Percentiles rank a stretch among this genome's conserved stretches.
Conservation (phyloP, 2,329 filamentous ascomycete genomes). For the Talaromyces rugulosus region DNA sequence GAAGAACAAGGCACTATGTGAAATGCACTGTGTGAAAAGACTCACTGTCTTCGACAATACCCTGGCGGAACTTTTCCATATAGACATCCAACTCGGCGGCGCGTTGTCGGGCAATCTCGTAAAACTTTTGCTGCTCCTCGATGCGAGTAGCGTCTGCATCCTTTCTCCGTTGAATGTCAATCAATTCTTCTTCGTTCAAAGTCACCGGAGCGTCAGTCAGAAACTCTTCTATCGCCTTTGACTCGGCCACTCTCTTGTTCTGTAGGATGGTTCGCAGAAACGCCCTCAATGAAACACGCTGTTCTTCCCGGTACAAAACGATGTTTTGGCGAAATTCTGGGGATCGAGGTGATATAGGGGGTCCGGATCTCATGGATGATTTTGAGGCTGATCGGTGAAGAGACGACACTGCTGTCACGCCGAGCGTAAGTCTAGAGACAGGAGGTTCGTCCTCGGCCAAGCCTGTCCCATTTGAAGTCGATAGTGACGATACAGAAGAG, state of each 20-base stretch:
- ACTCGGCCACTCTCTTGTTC: conserved; percentile 77
- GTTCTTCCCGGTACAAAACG: conserved; percentile 76
- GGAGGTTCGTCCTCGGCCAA: conserved; percentile 26
- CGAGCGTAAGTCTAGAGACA: conserved; percentile 15
- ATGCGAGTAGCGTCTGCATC: conserved; percentile 81
- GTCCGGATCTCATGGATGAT: conserved; percentile 21
- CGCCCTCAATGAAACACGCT: conserved; percentile 84
- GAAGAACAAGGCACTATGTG: conserved; percentile 20
- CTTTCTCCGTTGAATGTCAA: conserved; percentile 76
- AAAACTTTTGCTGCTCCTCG: conserved; percentile 90
- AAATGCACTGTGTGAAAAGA: conserved; percentile 13
- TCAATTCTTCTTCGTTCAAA: conserved; percentile 74
- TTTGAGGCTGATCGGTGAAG: conserved; percentile 26
- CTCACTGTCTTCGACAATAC: conserved; percentile 69
- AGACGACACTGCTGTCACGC: conserved; percentile 26
- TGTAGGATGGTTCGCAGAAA: conserved; percentile 83
- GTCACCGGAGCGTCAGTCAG: conserved; percentile 68
- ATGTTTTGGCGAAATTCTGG: conserved; percentile 50
- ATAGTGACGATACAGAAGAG: conserved; percentile 76
- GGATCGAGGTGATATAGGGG: conserved; percentile 22
- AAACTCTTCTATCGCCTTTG: conserved; percentile 80
- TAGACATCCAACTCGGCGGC: conserved; percentile 93
- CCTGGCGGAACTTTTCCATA: conserved; percentile 76
- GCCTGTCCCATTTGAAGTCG: conserved; percentile 57
- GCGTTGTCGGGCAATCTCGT: conserved; percentile 86